A percentile compares a stretch with the other conserved stretches of the same genome.
Conservation (phyloP, 192 early-diverging fungal genomes). For the Dispira parvispora region DNA sequence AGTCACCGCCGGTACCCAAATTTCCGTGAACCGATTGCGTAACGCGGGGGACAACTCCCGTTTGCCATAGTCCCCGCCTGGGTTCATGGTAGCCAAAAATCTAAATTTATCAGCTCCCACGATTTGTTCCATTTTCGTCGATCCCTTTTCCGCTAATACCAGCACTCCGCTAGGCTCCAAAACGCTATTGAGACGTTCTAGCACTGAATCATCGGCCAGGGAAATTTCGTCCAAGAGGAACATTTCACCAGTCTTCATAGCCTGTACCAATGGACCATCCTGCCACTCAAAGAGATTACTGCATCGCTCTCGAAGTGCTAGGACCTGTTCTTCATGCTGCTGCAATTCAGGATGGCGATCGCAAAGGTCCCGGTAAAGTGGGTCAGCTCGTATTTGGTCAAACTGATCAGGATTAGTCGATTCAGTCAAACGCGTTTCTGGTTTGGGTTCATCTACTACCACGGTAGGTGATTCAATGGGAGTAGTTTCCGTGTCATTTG, state of each 20-base stretch:
- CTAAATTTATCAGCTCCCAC: slow-evolving; percentile 53
- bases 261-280: slow-evolving; percentile 85
- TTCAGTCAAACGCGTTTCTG: no score
- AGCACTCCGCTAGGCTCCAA: slow-evolving; percentile 73
- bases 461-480: no score
- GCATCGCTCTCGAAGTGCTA: slow-evolving; percentile 19
- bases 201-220: slow-evolving; percentile 92
- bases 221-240: slow-evolving; percentile 98
- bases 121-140: slow-evolving; percentile 47
- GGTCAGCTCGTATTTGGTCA: no score
- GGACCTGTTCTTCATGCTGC: slow-evolving; percentile 10
- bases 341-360: slow-evolving; percentile 9
- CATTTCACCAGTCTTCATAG: slow-evolving; percentile 68
- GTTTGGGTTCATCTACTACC: no score
- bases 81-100: slow-evolving; percentile 98
- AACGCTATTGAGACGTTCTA: slow-evolving; percentile 90
- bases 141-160: slow-evolving; percentile 79
- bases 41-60: slow-evolving; percentile 95
- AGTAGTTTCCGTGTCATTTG: neutral
- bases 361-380: neutral
- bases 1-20: slow-evolving; percentile 85
- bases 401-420: no score
- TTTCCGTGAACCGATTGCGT: slow-evolving; percentile 94
- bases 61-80: slow-evolving; percentile 98
- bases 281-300: slow-evolving; percentile 84